A percentile compares a stretch with the other conserved stretches of the same genome.
Evolutionary conservation across 1,139 yeast species (phyloP).

Genomic region (Saccharomyces hybrid): DNA sequence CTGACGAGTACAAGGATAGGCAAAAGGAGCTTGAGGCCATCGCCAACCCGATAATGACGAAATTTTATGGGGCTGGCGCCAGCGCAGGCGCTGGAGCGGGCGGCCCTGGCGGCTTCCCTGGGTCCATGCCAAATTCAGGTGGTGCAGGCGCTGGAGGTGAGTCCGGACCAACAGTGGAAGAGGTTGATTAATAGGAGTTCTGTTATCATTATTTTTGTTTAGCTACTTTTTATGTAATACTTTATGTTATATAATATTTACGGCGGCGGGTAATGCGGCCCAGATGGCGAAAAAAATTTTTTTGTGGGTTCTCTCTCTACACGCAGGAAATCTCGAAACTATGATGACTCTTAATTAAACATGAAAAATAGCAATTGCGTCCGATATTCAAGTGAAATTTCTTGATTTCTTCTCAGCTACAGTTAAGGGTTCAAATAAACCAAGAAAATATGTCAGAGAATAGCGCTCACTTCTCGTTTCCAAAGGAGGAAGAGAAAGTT

Average conservation of each 20-base stretch:
- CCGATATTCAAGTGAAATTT: not conserved
- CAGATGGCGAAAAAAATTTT: not conserved
- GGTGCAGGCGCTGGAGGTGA: conserved; percentile 39
- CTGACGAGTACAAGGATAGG: too few species aligned
- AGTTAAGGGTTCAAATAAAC: not conserved
- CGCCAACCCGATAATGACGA: too few species aligned
- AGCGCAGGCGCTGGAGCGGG: conserved; percentile 9
- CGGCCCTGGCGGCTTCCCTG: conserved; percentile 28
- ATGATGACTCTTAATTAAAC: not conserved
- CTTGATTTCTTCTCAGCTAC: not conserved
- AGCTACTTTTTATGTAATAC: not conserved
- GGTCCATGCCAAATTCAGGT: conserved; percentile 16
- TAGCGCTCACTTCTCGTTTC: conserved; percentile 44
- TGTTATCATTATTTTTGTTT: not conserved
- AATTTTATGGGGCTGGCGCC: too few species aligned
- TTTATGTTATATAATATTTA: not conserved
- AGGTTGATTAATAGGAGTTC: conserved; percentile 43
- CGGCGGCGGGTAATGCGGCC: not conserved
- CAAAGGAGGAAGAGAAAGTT: conserved; percentile 81
- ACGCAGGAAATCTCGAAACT: not conserved
- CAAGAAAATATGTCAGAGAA: conserved; percentile 25
- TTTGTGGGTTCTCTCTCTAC: not conserved
- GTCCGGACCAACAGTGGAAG: conserved; percentile 63
- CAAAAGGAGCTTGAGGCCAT: too few species aligned
- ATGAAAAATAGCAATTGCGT: not conserved